phyloP scores from a whole-genome alignment of 2,329 filamentous ascomycete species.

The Colletotrichum zoysiae region DNA sequence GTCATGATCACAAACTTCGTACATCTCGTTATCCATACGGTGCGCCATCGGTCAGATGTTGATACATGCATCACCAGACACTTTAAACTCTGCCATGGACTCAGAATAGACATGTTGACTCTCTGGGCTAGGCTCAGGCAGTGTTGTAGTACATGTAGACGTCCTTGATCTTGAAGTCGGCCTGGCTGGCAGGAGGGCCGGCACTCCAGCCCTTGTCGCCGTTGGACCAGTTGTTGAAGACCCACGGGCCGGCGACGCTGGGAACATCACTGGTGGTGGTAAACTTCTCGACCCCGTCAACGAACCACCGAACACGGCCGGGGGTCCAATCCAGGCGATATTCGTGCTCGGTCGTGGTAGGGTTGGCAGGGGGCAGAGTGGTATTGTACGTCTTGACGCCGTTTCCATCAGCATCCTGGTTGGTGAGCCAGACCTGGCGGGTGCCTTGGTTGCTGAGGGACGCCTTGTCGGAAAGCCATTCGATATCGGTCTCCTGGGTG shows the following conservation, averaged over 20 bases:
- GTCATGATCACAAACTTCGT: too few relatives aligned
- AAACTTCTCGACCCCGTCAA: constrained; percentile 47
- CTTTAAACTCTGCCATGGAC: too few relatives aligned
- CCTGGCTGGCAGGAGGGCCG: constrained; percentile 46
- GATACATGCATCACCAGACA: background rate
- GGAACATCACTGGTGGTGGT: constrained; percentile 47
- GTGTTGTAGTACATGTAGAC: constrained; percentile 50
- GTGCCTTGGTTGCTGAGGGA: constrained; percentile 47
- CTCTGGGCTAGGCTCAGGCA: background rate
- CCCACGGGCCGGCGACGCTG: constrained; percentile 45
- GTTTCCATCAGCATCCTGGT: constrained; percentile 47
- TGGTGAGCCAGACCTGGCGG: constrained; percentile 49
- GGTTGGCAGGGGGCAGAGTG: constrained; percentile 43
- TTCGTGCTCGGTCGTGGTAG: constrained; percentile 48
- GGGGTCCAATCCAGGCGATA: constrained; percentile 50
- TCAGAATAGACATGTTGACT: background rate
- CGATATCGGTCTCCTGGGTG: constrained; percentile 49
- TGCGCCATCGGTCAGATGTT: too few relatives aligned
- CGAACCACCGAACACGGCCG: constrained; percentile 45
- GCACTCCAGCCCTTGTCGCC: constrained; percentile 49
- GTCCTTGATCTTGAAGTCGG: constrained; percentile 46
- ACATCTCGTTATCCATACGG: too few relatives aligned
- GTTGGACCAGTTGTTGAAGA: constrained; percentile 52
- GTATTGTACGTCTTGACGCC: constrained; percentile 41
- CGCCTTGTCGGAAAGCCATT: constrained; percentile 49